These are phyloP conservation scores for Nymphaea colorata DNA, from an alignment of 164 flowering plant genomes.

Conservation along the genomic window DNA sequence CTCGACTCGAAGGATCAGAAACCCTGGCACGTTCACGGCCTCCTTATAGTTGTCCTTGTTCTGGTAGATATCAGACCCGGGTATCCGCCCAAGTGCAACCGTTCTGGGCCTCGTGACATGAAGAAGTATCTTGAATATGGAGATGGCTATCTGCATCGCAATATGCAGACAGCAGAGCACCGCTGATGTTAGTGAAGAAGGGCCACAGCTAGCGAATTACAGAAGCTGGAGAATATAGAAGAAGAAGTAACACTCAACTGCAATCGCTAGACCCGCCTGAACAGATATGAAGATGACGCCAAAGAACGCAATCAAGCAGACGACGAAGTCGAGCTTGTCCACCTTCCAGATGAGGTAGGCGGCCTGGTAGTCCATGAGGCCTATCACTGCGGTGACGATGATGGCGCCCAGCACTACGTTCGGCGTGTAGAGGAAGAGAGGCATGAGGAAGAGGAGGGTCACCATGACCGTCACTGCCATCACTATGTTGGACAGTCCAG, in stretches of 20 bases:
- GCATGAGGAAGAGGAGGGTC: slow-evolving; percentile 84
- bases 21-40: slow-evolving; percentile 50
- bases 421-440: slow-evolving; percentile 84
- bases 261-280: slow-evolving; percentile 66
- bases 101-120: slow-evolving; percentile 82
- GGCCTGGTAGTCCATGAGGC: slow-evolving; percentile 75
- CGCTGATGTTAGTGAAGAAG: background rate
- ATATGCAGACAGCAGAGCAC: background rate
- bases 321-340: slow-evolving; percentile 72
- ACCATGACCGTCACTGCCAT: slow-evolving; percentile 87
- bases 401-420: slow-evolving; percentile 75
- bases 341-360: slow-evolving; percentile 64
- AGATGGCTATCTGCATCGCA: slow-evolving; percentile 54
- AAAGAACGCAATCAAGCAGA: slow-evolving; percentile 63
- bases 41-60: slow-evolving; percentile 64
- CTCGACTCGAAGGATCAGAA: slow-evolving; percentile 66
- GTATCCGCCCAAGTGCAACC: slow-evolving; percentile 55
- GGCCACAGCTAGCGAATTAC: background rate
- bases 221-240: background rate
- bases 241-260: slow-evolving; percentile 28
- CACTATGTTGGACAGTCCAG: slow-evolving; percentile 76
- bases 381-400: slow-evolving; percentile 74
- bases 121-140: slow-evolving; percentile 65
- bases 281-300: slow-evolving; percentile 82
- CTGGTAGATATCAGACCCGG: slow-evolving; percentile 59